A percentile compares a stretch with the other conserved stretches of the same genome.
These are phyloP conservation scores for Lichtheimia hyalospora DNA, from an alignment of 371 early-diverging fungal species.

Conservation along the genomic window DNA sequence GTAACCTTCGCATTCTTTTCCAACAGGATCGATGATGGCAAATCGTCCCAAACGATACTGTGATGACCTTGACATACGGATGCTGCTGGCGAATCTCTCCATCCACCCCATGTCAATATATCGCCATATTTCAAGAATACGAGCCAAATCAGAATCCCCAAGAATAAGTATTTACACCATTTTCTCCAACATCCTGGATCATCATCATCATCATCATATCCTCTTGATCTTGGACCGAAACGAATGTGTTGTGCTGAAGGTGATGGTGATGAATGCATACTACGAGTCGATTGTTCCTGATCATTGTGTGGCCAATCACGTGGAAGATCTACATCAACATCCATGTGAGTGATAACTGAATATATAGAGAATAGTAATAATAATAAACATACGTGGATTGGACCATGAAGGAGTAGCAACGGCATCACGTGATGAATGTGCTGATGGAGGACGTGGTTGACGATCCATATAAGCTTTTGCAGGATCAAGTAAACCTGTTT, in stretches of 20 bases:
- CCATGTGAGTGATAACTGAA: no score
- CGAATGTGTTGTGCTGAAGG: no score
- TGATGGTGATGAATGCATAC: no score
- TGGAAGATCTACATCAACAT: background rate
- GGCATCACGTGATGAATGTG: background rate
- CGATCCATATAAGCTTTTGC: background rate
- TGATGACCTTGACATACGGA: conserved; percentile 5
- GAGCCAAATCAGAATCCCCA: conserved; percentile 21
- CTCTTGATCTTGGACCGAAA: no score
- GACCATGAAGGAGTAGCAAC: no score
- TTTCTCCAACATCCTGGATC: conserved; percentile 19
- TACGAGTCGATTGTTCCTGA: no score
- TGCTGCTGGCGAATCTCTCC: background rate
- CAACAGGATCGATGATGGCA: conserved; percentile 10
- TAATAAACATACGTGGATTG: no score
- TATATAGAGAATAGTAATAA: no score
- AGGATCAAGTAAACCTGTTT: conserved; percentile 3
- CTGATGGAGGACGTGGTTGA: background rate
- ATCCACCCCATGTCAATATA: conserved; percentile 1
- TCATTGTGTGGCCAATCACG: background rate
- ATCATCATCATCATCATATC: conserved; percentile 2
- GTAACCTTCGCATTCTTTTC: conserved; percentile 12
- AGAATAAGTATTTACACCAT: conserved; percentile 24
- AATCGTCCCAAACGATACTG: conserved; percentile 10
- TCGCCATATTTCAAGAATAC: conserved; percentile 22